Percentiles rank a stretch among this genome's conserved stretches.
These are phyloP conservation scores for Paracorniculantispora psalliotae DNA, from an alignment of 2,329 filamentous ascomycete genomes.

Conservation along the genomic window DNA sequence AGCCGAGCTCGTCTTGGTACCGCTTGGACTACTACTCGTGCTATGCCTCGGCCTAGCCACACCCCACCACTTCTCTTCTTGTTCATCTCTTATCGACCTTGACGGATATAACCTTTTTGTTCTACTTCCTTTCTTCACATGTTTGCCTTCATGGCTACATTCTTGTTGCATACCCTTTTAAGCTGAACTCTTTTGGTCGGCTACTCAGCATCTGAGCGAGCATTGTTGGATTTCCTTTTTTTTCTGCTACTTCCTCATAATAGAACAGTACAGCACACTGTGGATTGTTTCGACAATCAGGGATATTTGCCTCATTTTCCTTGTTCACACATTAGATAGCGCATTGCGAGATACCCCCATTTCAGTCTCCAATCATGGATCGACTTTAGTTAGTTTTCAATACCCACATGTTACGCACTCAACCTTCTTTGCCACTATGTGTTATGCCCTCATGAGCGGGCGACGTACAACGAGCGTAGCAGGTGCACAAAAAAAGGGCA, in stretches of 20 bases:
- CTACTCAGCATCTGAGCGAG: constrained; percentile 8
- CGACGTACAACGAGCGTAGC: too few species aligned
- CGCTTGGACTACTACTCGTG: neutral
- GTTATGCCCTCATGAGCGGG: neutral
- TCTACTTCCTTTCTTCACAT: constrained; percentile 7
- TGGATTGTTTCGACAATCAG: constrained; percentile 3
- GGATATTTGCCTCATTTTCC: neutral
- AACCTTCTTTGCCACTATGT: neutral
- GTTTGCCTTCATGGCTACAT: neutral
- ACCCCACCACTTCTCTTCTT: neutral
- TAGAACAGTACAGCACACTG: constrained; percentile 9
- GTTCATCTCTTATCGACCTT: neutral
- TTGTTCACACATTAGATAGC: constrained; percentile 6
- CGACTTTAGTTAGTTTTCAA: constrained; percentile 10
- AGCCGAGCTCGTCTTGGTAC: neutral
- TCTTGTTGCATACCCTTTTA: neutral
- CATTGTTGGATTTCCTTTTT: neutral
- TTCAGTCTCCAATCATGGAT: constrained; percentile 9
- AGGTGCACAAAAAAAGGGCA: neutral
- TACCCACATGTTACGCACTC: neutral
- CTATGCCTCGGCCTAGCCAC: neutral
- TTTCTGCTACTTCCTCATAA: neutral
- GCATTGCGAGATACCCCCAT: constrained; percentile 9
- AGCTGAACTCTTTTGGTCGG: neutral
- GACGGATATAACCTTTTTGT: constrained; percentile 4